Evolutionary conservation across 257 asterid species (phyloP).

Genomic region (Catharanthus roseus): DNA sequence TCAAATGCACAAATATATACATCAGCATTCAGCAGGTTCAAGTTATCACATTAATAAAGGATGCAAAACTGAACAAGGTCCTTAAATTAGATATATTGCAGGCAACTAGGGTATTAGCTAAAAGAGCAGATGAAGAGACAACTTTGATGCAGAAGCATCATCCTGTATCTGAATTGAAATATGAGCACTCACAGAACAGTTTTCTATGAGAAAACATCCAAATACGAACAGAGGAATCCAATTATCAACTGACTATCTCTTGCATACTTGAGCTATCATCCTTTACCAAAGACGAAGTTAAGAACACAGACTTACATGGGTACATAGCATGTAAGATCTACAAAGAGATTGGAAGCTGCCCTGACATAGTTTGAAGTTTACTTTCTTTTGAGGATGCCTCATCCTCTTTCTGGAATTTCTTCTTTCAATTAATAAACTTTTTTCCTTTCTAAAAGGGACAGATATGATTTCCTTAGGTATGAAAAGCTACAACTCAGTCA

Average conservation of each 20-base stretch:
- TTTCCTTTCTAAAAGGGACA: neutral
- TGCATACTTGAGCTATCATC: neutral
- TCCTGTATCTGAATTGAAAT: neutral
- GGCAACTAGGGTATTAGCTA: neutral
- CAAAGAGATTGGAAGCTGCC: neutral
- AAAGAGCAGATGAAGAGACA: neutral
- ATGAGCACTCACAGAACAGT: neutral
- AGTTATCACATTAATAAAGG: neutral
- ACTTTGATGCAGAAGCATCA: neutral
- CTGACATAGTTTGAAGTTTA: too few species aligned
- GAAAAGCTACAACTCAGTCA: neutral
- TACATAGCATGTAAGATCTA: neutral
- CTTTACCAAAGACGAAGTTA: neutral
- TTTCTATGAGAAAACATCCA: neutral
- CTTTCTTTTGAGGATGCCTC: too few species aligned
- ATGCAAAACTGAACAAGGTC: neutral
- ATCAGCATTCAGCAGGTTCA: neutral
- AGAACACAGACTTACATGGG: too few species aligned
- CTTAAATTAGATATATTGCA: neutral
- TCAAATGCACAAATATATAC: neutral
- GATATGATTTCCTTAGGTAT: neutral
- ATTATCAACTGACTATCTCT: neutral
- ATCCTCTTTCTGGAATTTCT: too few species aligned
- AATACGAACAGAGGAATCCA: neutral
- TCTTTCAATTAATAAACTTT: too few species aligned